Percentiles rank a stretch among this genome's conserved stretches.
These are phyloP conservation scores for Mycena albidolilacea DNA, from an alignment of 768 basidiomycete species.

Conservation along the genomic window DNA sequence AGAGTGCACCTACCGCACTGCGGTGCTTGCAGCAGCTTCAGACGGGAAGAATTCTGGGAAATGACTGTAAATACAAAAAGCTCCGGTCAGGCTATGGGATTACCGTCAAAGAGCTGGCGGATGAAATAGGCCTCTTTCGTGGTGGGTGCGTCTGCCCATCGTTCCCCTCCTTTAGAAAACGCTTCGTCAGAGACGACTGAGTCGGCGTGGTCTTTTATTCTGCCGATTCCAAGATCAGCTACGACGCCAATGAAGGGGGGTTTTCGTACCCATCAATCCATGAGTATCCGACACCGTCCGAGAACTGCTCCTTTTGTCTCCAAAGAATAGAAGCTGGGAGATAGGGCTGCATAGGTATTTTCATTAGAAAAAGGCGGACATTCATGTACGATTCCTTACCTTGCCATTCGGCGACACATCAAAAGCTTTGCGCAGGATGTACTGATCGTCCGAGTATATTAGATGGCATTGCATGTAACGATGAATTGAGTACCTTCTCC, in stretches of 20 bases:
- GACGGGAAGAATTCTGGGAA: slow-evolving; percentile 84
- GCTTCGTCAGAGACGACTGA: slow-evolving; percentile 84
- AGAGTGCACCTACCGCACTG: slow-evolving; percentile 78
- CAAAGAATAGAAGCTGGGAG: slow-evolving; percentile 95
- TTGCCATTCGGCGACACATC: slow-evolving; percentile 88
- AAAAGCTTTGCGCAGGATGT: slow-evolving; percentile 96
- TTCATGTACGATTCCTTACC: slow-evolving; percentile 49
- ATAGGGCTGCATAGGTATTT: slow-evolving; percentile 73
- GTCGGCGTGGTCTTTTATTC: slow-evolving; percentile 92
- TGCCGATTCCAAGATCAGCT: slow-evolving; percentile 45
- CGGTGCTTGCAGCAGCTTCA: slow-evolving; percentile 89
- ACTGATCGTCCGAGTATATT: slow-evolving; percentile 62
- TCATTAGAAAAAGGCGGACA: slow-evolving; percentile 9
- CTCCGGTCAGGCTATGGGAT: slow-evolving; percentile 34
- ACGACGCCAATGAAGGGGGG: slow-evolving; percentile 3
- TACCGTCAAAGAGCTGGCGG: slow-evolving; percentile 91
- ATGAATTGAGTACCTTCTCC: slow-evolving; percentile 88
- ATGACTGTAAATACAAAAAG: slow-evolving; percentile 32
- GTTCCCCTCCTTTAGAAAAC: slow-evolving; percentile 78
- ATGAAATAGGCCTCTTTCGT: slow-evolving; percentile 98
- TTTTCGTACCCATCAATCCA: slow-evolving; percentile 93
- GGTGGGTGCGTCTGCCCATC: slow-evolving; percentile 88
- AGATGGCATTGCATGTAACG: slow-evolving; percentile 21
- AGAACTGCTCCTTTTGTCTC: slow-evolving; percentile 99
- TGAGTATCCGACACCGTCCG: slow-evolving; percentile 97